These are phyloP conservation scores for Monilinia aucupariae DNA, from an alignment of 2,329 filamentous ascomycete species.

Conservation along the genomic window DNA sequence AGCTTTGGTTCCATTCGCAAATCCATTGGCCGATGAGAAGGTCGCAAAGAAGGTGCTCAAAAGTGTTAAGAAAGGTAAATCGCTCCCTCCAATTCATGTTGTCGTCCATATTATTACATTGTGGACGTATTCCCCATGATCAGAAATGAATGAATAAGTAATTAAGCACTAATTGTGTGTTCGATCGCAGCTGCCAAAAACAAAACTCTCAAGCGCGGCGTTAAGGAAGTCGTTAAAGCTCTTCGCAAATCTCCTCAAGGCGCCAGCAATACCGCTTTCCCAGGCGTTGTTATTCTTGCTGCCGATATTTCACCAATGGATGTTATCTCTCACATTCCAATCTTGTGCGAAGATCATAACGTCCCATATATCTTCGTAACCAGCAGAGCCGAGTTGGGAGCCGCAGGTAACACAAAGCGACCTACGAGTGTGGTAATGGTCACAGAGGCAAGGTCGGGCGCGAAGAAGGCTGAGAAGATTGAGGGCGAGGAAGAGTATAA, in stretches of 20 bases:
- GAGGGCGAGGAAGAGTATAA: slow-evolving; percentile 54
- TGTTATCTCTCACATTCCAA: slow-evolving; percentile 95
- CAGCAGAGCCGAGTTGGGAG: slow-evolving; percentile 87
- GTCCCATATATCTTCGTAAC: slow-evolving; percentile 95
- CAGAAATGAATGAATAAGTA: not conserved
- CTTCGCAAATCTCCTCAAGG: slow-evolving; percentile 82
- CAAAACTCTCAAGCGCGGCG: slow-evolving; percentile 93
- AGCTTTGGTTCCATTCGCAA: slow-evolving; percentile 76
- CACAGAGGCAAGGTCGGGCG: slow-evolving; percentile 48
- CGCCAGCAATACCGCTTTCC: slow-evolving; percentile 57
- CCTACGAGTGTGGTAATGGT: slow-evolving; percentile 96
- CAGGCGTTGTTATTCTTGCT: slow-evolving; percentile 82
- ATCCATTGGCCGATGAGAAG: slow-evolving; percentile 77
- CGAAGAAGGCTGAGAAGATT: slow-evolving; percentile 39
- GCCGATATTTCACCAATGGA: slow-evolving; percentile 98
- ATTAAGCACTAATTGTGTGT: slow-evolving; percentile 21
- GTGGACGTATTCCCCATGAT: not conserved
- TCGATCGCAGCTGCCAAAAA: slow-evolving; percentile 72
- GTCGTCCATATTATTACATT: not conserved
- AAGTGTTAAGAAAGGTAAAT: slow-evolving; percentile 53
- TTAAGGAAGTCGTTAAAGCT: slow-evolving; percentile 98
- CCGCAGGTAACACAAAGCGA: slow-evolving; percentile 89
- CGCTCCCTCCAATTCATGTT: slow-evolving; percentile 3
- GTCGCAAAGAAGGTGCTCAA: slow-evolving; percentile 61
- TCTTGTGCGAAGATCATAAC: slow-evolving; percentile 96